phyloP scores from a whole-genome alignment of 305 asterid genomes.

The Coffea humblotiana region DNA sequence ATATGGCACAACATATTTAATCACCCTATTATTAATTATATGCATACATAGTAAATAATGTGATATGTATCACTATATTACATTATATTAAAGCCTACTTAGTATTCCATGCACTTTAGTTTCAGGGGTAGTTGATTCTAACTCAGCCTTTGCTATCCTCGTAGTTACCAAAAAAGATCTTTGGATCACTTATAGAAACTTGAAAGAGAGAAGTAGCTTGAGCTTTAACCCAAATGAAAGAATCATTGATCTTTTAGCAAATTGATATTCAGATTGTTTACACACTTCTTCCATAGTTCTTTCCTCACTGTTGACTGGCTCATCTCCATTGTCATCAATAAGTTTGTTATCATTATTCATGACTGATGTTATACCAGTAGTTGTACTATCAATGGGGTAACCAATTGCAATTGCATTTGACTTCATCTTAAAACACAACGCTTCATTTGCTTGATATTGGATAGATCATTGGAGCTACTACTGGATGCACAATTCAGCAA shows the following conservation, averaged over 20 bases:
- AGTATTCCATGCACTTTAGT: too few relatives aligned
- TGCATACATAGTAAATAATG: too few relatives aligned
- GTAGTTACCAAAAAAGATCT: not conserved
- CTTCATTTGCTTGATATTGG: not conserved
- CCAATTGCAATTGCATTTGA: not conserved
- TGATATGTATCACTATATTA: too few relatives aligned
- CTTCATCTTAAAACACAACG: not conserved
- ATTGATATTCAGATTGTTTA: conserved; percentile 30
- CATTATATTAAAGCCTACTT: too few relatives aligned
- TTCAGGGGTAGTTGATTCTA: not conserved
- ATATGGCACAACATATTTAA: too few relatives aligned
- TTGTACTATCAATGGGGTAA: too few relatives aligned
- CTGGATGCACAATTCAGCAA: too few relatives aligned
- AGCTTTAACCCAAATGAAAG: conserved; percentile 49
- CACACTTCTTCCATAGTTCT: conserved; percentile 28
- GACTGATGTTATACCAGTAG: not conserved
- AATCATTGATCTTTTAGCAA: conserved; percentile 66
- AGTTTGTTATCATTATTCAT: not conserved
- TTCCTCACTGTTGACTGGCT: conserved; percentile 11
- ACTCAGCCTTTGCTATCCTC: not conserved
- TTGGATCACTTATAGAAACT: conserved; percentile 46
- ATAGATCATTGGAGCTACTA: not conserved
- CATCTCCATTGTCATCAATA: not conserved
- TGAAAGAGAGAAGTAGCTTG: conserved; percentile 46
- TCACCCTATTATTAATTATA: too few relatives aligned